These are phyloP conservation scores for Poa pratensis DNA, from an alignment of 176 grass and related monocot species.

Conservation along the genomic window DNA sequence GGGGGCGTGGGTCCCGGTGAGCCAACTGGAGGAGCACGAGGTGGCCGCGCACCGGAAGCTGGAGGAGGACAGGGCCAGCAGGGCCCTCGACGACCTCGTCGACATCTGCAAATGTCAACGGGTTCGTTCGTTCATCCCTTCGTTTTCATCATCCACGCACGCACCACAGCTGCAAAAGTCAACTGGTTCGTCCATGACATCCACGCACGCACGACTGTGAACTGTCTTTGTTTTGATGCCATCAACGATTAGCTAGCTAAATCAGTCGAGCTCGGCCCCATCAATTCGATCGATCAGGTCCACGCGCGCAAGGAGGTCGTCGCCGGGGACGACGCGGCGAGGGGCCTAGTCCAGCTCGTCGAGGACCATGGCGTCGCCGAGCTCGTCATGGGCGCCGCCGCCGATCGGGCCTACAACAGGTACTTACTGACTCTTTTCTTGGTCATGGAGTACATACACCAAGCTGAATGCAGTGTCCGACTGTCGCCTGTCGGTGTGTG, in stretches of 20 bases:
- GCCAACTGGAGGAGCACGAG: constrained; percentile 73
- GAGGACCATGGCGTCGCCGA: constrained; percentile 60
- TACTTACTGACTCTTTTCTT: background rate
- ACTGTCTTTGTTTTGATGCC: background rate
- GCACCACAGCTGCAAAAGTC: no score
- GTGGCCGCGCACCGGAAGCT: constrained; percentile 58
- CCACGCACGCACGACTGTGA: background rate
- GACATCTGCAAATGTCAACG: constrained; percentile 65
- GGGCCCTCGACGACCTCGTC: constrained; percentile 60
- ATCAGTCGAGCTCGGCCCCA: background rate
- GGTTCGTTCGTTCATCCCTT: constrained; percentile 36
- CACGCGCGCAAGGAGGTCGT: constrained; percentile 65
- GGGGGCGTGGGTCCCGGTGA: constrained; percentile 88
- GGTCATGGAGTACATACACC: background rate
- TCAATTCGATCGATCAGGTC: constrained; percentile 48
- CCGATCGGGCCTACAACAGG: constrained; percentile 69
- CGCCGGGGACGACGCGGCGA: constrained; percentile 46
- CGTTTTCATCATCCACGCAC: no score
- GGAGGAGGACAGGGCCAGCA: constrained; percentile 59
- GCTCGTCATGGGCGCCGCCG: constrained; percentile 90
- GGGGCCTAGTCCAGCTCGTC: constrained; percentile 63
- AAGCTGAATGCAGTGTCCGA: background rate
- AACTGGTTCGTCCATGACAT: background rate
- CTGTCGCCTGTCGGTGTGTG: background rate
- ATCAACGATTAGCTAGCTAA: background rate